Evolutionary conservation across 495 filamentous ascomycete species (phyloP), one percentile per base, ranked within the genome.

Genomic region (Xylaria longipes): DNA sequence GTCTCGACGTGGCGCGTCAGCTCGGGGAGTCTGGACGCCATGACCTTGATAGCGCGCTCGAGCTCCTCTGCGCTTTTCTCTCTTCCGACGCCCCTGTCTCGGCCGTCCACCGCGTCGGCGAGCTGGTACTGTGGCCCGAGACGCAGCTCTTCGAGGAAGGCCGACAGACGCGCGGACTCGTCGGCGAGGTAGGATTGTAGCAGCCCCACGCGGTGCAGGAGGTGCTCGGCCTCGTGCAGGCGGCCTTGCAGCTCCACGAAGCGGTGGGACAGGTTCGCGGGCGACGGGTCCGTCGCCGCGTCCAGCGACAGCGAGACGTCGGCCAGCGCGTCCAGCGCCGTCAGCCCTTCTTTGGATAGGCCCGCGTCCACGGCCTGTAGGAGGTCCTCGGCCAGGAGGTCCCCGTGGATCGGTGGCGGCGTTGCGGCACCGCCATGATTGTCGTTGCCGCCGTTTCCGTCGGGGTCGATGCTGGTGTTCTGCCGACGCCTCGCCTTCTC

Each of bases 21-120:
- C 45, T 87, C 86, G 8, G 86, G 80, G 11, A 95, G 80, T 69
- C 89, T 87, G 17, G 86, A 77, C n/a, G 81, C 74, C 27, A 91
- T 82, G 45, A 82, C 76, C 72, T 91, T 91, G 52, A 90, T 86
- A 61, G 82, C 84, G 31, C 91, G 86, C 71, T 87, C 87, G 81
- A 87, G 89, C 71, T 92, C 89, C 31, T 35, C 57, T 22, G 7
- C n/a, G 0, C 87, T 81, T 17, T 15, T 43, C 20, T 43, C 60
- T 31, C 60, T 17, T 27, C 37, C 33, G 14, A 22, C 4, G 9
- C 29, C 33, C 39, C 90, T 92, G 73, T 89, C 82, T 64, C 87
- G 84, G n/a, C 87, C 84, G 17, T 91, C 82, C 65, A 86, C 80
- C 0, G 83, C 57, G 0, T 87, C 79, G 3, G 84, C 83, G 27